Percentiles rank a stretch among this genome's conserved stretches.
Conservation (phyloP, 1,284 basidiomycete species). For the Tausonia pullulans region DNA sequence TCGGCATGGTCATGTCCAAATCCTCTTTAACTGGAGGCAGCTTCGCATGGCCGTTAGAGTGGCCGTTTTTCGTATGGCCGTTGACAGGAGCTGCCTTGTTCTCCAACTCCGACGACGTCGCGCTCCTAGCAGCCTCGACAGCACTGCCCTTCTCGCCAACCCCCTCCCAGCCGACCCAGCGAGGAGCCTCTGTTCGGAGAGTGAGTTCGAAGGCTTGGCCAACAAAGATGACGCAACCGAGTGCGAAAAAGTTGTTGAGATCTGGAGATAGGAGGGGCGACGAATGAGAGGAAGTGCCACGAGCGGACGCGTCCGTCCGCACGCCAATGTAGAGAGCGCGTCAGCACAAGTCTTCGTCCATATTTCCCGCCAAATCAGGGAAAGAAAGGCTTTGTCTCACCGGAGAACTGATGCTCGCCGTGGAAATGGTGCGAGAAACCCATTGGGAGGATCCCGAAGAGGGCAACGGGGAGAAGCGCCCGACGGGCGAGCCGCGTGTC, state of each 20-base stretch:
- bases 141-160: background rate
- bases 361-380: too few species aligned
- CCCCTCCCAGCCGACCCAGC: constrained; percentile 13
- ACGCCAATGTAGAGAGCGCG: too few species aligned
- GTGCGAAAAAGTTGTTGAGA: constrained; percentile 2
- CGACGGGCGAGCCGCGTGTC: background rate
- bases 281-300: too few species aligned
- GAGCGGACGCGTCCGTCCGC: too few species aligned
- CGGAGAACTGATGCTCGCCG: background rate
- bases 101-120: background rate
- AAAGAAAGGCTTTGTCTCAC: too few species aligned
- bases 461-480: constrained; percentile 5
- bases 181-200: background rate
- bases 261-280: background rate
- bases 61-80: background rate
- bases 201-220: constrained; percentile 7
- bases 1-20: background rate
- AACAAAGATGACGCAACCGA: constrained; percentile 1
- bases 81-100: background rate
- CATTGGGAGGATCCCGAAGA: constrained; percentile 1
- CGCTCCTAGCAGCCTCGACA: background rate
- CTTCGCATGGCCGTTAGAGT: background rate
- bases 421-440: constrained; percentile 9
- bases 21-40: background rate
- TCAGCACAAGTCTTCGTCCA: too few species aligned